Base-by-base conservation (phyloP, 352 stramenopile genomes). In the Lagenidium sp. region DNA sequence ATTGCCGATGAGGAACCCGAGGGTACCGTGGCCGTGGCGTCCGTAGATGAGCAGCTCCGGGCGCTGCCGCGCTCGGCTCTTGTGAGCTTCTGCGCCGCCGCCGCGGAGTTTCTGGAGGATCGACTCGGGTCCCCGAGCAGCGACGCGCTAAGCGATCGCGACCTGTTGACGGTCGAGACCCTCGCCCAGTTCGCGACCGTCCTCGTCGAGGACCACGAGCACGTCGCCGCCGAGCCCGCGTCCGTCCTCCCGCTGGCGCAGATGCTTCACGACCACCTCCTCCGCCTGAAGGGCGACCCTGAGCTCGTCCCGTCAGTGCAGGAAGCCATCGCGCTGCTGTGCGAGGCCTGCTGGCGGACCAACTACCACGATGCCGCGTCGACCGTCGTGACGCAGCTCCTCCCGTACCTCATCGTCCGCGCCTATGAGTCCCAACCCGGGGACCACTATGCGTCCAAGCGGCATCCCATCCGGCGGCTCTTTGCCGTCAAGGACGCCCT, bases 341-440 rank as follows among this genome's bases (percentile, higher is more conserved):
- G 81, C 39, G 81, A 93, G 51, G 54, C 60, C 3, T 87, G 75
- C 42, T 91, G 77, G 81, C 66, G 80, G 25, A 58, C 65, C 26
- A 81, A 83, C 31, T 79, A 84, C 34, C 51, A 63, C 34, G 67
- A 61, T 37, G 55, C 53, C 30, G 68, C 75, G 11, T 45, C 39
- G 44, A 67, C 59, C 23, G 49, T 93, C n/a, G 72, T 93, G 43
- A 89, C 81, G 32, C 81, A 93, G 42, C 47, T 93, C 39, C 52
- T 93, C 42, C 81, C 81, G 40, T 93, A 87, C 39, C 57, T 93
- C 42, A 87, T 91, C 38, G 78, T 93, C 32, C 66, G 73, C 11
- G 80, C 78, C 35, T 88, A 89, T 40, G 78, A 89, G 41, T 68
- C 72, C 10, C 53, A 77, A 13, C 15, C 60, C 1, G 54, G 42